Evolutionary conservation across 805 yeast species (phyloP).

Genomic region (Debaryomyces prosopidis): DNA sequence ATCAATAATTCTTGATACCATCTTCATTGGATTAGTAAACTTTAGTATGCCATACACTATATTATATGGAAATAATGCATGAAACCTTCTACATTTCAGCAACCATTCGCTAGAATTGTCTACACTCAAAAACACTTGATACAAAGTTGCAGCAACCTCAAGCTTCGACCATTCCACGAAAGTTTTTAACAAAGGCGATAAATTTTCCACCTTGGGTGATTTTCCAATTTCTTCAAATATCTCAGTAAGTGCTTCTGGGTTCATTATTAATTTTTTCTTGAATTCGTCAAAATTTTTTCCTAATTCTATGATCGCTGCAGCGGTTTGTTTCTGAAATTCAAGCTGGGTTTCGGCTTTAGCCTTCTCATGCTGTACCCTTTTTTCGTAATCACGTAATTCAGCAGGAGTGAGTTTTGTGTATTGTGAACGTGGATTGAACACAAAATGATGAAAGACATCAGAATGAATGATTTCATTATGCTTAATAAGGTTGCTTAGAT

Average conservation of each 20-base stretch:
- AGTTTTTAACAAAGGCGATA: slow-evolving; percentile 66
- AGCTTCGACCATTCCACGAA: slow-evolving; percentile 82
- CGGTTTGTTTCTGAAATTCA: slow-evolving; percentile 71
- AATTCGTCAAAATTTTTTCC: slow-evolving; percentile 60
- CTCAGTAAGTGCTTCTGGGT: slow-evolving; percentile 54
- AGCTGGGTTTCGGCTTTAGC: slow-evolving; percentile 59
- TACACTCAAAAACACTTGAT: slow-evolving; percentile 74
- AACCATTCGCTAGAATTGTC: slow-evolving; percentile 80
- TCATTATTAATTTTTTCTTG: slow-evolving; percentile 51
- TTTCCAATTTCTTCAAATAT: slow-evolving; percentile 68
- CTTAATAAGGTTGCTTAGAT: slow-evolving; percentile 53
- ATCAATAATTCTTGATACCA: slow-evolving; percentile 78
- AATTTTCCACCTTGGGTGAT: slow-evolving; percentile 50
- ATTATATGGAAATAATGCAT: slow-evolving; percentile 76
- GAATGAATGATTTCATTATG: slow-evolving; percentile 58
- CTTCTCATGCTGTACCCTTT: slow-evolving; percentile 61
- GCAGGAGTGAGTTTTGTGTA: slow-evolving; percentile 36
- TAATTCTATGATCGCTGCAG: slow-evolving; percentile 53
- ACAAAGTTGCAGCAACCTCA: slow-evolving; percentile 81
- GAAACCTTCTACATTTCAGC: slow-evolving; percentile 68
- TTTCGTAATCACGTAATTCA: slow-evolving; percentile 56
- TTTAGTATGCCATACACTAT: slow-evolving; percentile 74
- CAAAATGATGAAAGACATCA: slow-evolving; percentile 52
- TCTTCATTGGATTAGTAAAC: slow-evolving; percentile 84
- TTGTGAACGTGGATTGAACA: slow-evolving; percentile 34